phyloP scores from a whole-genome alignment of 2,329 filamentous ascomycete species.

The Magnaporthiopsis rhizophila region DNA sequence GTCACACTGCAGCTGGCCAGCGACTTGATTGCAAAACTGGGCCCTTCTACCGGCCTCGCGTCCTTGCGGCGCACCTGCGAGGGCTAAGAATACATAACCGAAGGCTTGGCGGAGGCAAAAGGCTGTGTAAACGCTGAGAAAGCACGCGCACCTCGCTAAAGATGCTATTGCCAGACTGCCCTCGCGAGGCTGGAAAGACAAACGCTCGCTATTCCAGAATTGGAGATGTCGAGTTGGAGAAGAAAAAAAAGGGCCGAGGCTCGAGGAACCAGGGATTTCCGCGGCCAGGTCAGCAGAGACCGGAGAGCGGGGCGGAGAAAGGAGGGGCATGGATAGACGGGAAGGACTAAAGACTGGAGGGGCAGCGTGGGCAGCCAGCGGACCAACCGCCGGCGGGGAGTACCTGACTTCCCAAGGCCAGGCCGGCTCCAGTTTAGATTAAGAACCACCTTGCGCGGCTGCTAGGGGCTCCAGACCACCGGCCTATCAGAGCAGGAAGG shows the following conservation, averaged over 20 bases:
- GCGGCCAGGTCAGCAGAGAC: neutral
- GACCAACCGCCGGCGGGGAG: neutral
- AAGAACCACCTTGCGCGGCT: neutral
- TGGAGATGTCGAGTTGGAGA: neutral
- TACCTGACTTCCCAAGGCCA: neutral
- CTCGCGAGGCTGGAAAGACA: neutral
- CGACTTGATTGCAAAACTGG: neutral
- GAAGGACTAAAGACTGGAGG: neutral
- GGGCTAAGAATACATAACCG: neutral
- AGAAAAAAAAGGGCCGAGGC: neutral
- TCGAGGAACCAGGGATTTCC: neutral
- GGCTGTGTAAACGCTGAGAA: neutral
- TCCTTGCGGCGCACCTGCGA: neutral
- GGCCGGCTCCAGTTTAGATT: neutral
- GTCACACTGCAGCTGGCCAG: neutral
- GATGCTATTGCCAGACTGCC: neutral
- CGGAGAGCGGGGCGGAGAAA: neutral
- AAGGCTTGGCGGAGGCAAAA: neutral
- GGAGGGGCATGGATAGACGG: neutral
- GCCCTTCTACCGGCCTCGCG: neutral
- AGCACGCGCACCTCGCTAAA: no score
- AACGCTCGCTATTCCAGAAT: neutral
- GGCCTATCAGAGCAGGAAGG: neutral
- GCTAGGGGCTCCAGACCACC: neutral
- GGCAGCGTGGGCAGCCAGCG: neutral